Evolutionary conservation across 805 yeast species (phyloP).

Genomic region (Metschnikowia kofuensis): DNA sequence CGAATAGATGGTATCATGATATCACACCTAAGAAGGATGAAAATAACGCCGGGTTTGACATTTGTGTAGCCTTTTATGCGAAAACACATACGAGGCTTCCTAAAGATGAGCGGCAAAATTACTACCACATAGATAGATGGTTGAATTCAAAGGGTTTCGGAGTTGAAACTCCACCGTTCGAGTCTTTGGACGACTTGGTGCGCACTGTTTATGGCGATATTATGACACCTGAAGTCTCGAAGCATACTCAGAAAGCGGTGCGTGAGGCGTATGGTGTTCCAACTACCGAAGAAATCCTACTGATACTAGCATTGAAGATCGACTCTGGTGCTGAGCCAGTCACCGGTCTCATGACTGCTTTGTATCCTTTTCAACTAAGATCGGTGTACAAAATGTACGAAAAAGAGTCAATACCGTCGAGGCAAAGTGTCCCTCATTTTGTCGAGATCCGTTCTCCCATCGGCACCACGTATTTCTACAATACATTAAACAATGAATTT

Average conservation of each 20-base stretch:
- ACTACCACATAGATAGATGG: constrained; percentile 11
- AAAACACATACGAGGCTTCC: too few species aligned
- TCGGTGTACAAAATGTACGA: constrained; percentile 60
- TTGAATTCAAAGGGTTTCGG: not conserved
- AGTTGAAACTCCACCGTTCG: constrained; percentile 5
- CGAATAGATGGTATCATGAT: constrained; percentile 32
- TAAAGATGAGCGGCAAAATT: not conserved
- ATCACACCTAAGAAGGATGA: not conserved
- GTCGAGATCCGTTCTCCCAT: constrained; percentile 22
- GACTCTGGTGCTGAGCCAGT: not conserved
- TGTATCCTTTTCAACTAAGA: constrained; percentile 59
- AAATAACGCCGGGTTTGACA: not conserved
- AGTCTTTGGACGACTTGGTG: constrained; percentile 20
- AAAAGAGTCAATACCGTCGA: constrained; percentile 42
- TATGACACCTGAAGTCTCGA: constrained; percentile 9
- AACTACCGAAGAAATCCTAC: constrained; percentile 8
- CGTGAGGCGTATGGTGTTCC: constrained; percentile 13
- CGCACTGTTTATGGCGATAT: constrained; percentile 11
- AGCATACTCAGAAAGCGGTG: constrained; percentile 1
- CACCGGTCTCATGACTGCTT: constrained; percentile 46
- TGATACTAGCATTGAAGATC: constrained; percentile 6
- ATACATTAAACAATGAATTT: constrained; percentile 31
- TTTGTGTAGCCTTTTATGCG: not conserved
- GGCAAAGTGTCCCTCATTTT: constrained; percentile 34
- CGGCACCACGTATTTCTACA: constrained; percentile 30